Evolutionary conservation across 768 basidiomycete genomes (phyloP).

Genomic region (Thelephora ganbajun): DNA sequence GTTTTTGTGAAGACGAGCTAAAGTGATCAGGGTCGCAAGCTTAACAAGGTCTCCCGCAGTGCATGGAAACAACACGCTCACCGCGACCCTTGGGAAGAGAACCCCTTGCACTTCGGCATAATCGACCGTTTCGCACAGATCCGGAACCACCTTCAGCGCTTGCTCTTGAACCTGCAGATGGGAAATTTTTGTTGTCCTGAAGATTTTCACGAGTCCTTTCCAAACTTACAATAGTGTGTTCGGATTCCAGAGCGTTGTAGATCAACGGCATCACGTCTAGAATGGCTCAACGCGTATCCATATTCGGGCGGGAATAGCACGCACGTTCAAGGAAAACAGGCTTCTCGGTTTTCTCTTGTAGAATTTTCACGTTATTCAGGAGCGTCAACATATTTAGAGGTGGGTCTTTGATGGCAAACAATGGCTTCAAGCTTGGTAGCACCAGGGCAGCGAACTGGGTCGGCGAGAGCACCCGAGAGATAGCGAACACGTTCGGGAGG

Average conservation of each 20-base stretch:
- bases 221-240: conserved; percentile 59
- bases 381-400: conserved; percentile 95
- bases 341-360: conserved; percentile 85
- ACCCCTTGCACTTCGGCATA: conserved; percentile 90
- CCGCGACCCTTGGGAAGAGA: conserved; percentile 86
- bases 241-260: conserved; percentile 93
- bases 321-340: conserved; percentile 76
- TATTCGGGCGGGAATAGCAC: conserved; percentile 15
- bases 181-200: conserved; percentile 4
- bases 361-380: conserved; percentile 74
- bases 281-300: neutral
- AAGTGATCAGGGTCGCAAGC: neutral
- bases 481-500: conserved; percentile 88
- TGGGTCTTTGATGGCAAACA: conserved; percentile 87
- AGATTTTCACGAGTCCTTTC: neutral
- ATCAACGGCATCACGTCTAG: conserved; percentile 92
- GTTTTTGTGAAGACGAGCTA: conserved; percentile 92
- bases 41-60: neutral
- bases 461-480: conserved; percentile 64
- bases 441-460: conserved; percentile 72
- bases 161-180: conserved; percentile 74
- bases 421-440: conserved; percentile 75
- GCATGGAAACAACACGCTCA: conserved; percentile 23
- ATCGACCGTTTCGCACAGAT: conserved; percentile 84
- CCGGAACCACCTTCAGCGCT: conserved; percentile 72